Evolutionary conservation across 768 basidiomycete genomes (phyloP).

Genomic region (Amanita rimosa): DNA sequence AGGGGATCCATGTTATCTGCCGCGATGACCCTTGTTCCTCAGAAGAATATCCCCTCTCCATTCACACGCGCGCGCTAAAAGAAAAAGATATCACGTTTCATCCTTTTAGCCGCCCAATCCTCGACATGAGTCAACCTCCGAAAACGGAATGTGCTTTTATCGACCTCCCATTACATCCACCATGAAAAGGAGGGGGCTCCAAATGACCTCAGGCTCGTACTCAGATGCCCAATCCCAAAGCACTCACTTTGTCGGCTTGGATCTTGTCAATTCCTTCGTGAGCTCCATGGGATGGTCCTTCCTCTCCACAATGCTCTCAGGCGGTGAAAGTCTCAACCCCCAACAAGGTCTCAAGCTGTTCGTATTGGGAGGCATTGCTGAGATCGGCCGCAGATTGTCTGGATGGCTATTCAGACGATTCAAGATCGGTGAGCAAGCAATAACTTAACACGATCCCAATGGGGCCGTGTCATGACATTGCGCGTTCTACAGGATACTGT

Average conservation of each 20-base stretch:
- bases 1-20: too few species aligned
- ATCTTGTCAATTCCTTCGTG: slow-evolving; percentile 7
- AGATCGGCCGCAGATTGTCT: slow-evolving; percentile 23
- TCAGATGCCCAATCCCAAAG: not conserved
- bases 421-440: slow-evolving; percentile 27
- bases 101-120: not conserved
- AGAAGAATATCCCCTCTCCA: too few species aligned
- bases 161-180: too few species aligned
- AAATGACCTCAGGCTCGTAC: too few species aligned
- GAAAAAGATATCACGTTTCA: too few species aligned
- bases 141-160: too few species aligned
- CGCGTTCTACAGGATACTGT: slow-evolving; percentile 22
- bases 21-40: too few species aligned
- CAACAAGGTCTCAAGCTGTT: slow-evolving; percentile 19
- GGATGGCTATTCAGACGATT: slow-evolving; percentile 23
- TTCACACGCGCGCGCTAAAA: too few species aligned
- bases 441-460: not conserved
- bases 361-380: slow-evolving; percentile 24
- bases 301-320: slow-evolving; percentile 19
- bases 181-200: too few species aligned
- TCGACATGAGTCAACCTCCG: too few species aligned
- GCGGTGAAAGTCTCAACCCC: slow-evolving; percentile 9
- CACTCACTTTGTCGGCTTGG: not conserved
- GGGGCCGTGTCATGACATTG: not conserved
- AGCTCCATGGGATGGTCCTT: slow-evolving; percentile 25